Conservation (phyloP, 2,329 filamentous ascomycete species). For the Dothiorella sarmentorum region DNA sequence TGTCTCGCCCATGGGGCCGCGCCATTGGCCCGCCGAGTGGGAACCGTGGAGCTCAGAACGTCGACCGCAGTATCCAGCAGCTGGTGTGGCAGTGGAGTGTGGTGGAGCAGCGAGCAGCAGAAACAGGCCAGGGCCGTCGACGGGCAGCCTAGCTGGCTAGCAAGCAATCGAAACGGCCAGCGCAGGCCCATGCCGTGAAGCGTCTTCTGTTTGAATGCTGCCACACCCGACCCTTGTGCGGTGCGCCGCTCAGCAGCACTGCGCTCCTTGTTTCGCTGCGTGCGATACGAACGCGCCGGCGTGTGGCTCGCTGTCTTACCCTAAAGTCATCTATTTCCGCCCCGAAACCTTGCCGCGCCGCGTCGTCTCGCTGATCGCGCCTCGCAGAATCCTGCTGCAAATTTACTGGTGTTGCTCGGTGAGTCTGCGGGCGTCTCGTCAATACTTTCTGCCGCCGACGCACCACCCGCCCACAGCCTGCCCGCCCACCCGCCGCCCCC, state of each 20-base stretch:
- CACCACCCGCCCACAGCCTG: conserved; percentile 10
- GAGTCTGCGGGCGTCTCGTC: conserved; percentile 10
- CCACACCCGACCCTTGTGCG: conserved; percentile 13
- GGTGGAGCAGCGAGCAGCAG: background rate
- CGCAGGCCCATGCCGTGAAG: conserved; percentile 6
- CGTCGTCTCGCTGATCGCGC: conserved; percentile 15
- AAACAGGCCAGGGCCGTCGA: no score
- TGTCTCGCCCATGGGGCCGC: background rate
- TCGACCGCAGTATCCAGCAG: background rate
- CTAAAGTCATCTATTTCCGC: conserved; percentile 16
- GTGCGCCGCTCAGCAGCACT: conserved; percentile 10
- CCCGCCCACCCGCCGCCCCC: conserved; percentile 2
- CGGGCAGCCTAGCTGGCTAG: no score
- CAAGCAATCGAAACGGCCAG: background rate
- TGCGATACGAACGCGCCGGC: conserved; percentile 17
- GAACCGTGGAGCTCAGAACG: conserved; percentile 11
- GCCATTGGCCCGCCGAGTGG: conserved; percentile 1
- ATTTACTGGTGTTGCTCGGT: conserved; percentile 16
- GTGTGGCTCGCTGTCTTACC: conserved; percentile 16
- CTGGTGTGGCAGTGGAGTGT: background rate
- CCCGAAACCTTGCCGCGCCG: conserved; percentile 15
- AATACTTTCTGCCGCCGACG: conserved; percentile 9
- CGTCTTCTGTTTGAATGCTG: conserved; percentile 11
- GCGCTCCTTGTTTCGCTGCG: conserved; percentile 14
- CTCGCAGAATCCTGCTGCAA: conserved; percentile 18